Evolutionary conservation across 2,329 filamentous ascomycete genomes (phyloP).

Genomic region (Fusarium burgessii): DNA sequence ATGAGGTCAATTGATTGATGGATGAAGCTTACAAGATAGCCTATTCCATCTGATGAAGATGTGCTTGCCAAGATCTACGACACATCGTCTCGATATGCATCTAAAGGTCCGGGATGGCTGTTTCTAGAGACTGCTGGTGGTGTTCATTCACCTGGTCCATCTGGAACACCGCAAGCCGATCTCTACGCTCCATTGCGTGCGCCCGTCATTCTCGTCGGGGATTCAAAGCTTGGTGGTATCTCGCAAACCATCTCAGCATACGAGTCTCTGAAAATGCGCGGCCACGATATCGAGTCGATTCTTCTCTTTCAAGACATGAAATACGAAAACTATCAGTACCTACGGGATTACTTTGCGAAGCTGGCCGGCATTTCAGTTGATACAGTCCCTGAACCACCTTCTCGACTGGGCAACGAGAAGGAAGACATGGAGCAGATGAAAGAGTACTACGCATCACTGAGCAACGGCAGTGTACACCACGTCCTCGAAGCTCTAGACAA

Average conservation of each 20-base stretch:
- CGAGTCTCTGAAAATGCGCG: slow-evolving; percentile 81
- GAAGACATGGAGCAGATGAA: slow-evolving; percentile 69
- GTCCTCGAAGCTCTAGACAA: slow-evolving; percentile 64
- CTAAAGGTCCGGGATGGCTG: slow-evolving; percentile 67
- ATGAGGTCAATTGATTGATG: neutral
- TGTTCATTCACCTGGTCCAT: slow-evolving; percentile 82
- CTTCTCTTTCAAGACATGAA: slow-evolving; percentile 74
- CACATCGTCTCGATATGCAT: slow-evolving; percentile 52
- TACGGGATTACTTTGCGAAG: slow-evolving; percentile 74
- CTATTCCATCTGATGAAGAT: slow-evolving; percentile 62
- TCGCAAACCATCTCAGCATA: slow-evolving; percentile 83
- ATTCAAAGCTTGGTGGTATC: slow-evolving; percentile 82
- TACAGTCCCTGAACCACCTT: slow-evolving; percentile 70
- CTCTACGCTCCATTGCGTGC: slow-evolving; percentile 80
- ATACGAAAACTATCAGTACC: slow-evolving; percentile 77
- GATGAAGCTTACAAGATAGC: slow-evolving; percentile 49
- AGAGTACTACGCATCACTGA: slow-evolving; percentile 70
- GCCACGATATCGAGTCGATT: slow-evolving; percentile 79
- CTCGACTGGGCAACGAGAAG: slow-evolving; percentile 51
- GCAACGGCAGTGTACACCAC: slow-evolving; percentile 54
- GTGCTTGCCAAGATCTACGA: slow-evolving; percentile 62
- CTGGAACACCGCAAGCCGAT: slow-evolving; percentile 81
- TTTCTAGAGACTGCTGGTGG: slow-evolving; percentile 87
- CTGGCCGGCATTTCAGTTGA: slow-evolving; percentile 68
- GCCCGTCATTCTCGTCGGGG: slow-evolving; percentile 80